Evolutionary conservation across 768 basidiomycete species (phyloP), one percentile per base, ranked within the genome.

Genomic region (Terana coerulea): DNA sequence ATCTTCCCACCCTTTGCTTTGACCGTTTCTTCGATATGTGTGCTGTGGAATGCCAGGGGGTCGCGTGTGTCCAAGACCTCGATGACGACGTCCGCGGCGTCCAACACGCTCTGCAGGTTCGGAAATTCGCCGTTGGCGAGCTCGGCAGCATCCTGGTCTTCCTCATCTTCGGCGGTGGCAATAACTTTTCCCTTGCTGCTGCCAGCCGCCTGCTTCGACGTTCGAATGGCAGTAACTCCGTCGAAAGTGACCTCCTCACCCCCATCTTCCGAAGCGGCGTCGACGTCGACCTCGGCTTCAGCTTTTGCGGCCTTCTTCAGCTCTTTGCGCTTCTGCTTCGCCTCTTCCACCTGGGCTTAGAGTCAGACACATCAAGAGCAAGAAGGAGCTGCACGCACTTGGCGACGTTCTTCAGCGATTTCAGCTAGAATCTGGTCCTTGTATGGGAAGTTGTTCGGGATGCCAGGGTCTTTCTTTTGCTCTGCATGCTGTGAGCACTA

Each of bases 351-450:
- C 89, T 94, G 54, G 15, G 42, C 5, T 8, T 15, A 10, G 3
- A 26, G 11, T 7, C 2, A 22, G 30, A 42, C 11, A 17, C 33
- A 43, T 17, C 28, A 24, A 34, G 15, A 36, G 30, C 30, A 42
- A 44, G 34, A 39, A 34, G 48, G 26, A 35, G 17, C 11, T 67
- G n/a, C n/a, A n/a, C 79, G 61, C 61, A 93, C 92, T 56, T 75
- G 69, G 61, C 88, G 76, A 55, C 92, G 83, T 63, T 90, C 79
- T 60, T 89, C 88, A 39, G 86, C 85, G 46, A 95, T 78, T 62
- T 98, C 94, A 4, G 92, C 94, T 25, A 98, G 73, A 56, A 98
- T 87, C 68, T 92, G 85, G 61, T 95, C 94, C 70, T 95, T 98
- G 77, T 86, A 94, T 3, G 91, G 93, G 71, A 93, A 93, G 53